Conservation (phyloP, 768 basidiomycete species). For the Sporobolomyces phaffii region DNA sequence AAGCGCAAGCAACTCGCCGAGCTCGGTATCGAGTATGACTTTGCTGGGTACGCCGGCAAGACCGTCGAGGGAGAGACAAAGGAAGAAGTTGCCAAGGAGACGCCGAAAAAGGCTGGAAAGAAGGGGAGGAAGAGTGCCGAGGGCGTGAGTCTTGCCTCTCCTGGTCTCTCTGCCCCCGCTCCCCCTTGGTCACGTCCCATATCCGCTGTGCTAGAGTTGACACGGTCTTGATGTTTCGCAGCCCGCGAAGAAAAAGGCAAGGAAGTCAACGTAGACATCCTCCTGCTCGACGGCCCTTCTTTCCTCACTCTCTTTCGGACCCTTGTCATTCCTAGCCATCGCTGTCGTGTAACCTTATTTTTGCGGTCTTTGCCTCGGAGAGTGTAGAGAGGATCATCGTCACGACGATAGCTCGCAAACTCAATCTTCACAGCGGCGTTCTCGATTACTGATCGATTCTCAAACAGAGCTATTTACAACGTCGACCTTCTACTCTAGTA, state of each 20-base stretch:
- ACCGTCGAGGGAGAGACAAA: constrained; percentile 28
- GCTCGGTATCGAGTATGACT: constrained; percentile 79
- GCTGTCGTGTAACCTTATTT: constrained; percentile 8
- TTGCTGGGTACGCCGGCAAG: constrained; percentile 67
- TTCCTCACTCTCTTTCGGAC: neutral
- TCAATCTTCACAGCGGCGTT: too few species aligned
- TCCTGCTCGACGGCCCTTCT: neutral
- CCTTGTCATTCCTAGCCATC: too few species aligned
- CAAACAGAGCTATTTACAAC: neutral
- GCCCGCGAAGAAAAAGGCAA: constrained; percentile 33
- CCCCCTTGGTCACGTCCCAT: neutral
- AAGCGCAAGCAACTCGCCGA: constrained; percentile 72
- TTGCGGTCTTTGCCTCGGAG: too few species aligned
- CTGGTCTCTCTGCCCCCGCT: neutral
- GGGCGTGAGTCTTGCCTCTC: neutral
- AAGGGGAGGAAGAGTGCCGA: constrained; percentile 31
- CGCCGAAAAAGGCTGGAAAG: constrained; percentile 20
- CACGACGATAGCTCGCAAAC: too few species aligned
- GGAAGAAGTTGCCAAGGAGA: constrained; percentile 12
- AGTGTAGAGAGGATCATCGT: too few species aligned
- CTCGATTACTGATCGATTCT: neutral
- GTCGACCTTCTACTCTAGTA: neutral
- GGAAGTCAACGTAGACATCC: constrained; percentile 15
- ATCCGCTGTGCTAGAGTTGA: too few species aligned
- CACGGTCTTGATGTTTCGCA: too few species aligned